These are phyloP conservation scores for Schizochytrium sp. DNA, from an alignment of 108 stramenopile species.

Conservation along the genomic window DNA sequence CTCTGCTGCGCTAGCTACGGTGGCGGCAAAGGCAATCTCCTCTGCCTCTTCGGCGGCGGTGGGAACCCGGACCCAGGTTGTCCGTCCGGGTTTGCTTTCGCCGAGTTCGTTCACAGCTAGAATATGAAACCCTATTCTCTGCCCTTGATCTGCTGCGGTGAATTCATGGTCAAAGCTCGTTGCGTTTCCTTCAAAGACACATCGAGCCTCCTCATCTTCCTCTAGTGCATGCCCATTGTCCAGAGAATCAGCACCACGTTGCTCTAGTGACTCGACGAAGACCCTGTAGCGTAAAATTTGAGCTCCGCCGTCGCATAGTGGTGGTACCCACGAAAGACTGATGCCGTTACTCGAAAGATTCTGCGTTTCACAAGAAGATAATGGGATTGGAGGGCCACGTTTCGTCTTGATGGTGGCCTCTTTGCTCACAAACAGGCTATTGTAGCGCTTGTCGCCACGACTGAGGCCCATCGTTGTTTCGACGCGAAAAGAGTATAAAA, in stretches of 20 bases:
- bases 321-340: neutral
- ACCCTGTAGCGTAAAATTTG: neutral
- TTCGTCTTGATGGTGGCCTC: neutral
- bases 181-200: neutral
- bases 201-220: neutral
- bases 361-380: neutral
- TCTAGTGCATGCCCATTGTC: no score
- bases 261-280: neutral
- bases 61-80: neutral
- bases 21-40: neutral
- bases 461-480: neutral
- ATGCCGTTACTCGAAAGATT: neutral
- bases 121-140: neutral
- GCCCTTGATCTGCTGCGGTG: neutral
- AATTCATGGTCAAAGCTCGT: neutral
- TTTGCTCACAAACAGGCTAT: neutral
- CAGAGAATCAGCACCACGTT: no score
- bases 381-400: neutral
- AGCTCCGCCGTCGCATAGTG: neutral
- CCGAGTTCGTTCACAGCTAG: neutral
- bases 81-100: neutral
- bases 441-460: constrained; percentile 1
- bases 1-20: neutral
- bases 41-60: neutral
- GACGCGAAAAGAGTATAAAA: neutral